Percentiles rank a stretch among this genome's conserved stretches.
phyloP scores from a whole-genome alignment of 805 yeast species.

The Yamadazyma nakazawae region DNA sequence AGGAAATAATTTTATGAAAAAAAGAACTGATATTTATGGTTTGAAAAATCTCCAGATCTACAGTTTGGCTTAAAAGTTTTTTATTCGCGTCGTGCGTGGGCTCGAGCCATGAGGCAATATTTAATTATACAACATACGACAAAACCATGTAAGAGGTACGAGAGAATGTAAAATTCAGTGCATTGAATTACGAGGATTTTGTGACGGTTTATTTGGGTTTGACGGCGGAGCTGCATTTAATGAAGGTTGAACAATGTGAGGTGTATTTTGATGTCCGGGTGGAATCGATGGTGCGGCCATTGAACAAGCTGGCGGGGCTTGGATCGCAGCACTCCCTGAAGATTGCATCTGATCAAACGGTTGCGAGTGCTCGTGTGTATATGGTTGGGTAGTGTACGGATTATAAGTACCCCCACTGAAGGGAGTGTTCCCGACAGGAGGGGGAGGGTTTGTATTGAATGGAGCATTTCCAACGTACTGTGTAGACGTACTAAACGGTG shows the following conservation, averaged over 20 bases:
- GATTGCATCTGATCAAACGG: background rate
- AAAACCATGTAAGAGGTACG: background rate
- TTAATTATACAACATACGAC: background rate
- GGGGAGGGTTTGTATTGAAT: background rate
- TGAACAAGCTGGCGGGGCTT: too few species aligned
- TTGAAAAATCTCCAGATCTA: slow-evolving; percentile 1
- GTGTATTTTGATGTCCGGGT: too few species aligned
- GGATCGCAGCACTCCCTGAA: background rate
- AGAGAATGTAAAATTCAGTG: background rate
- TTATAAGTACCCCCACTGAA: background rate
- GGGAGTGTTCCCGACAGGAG: background rate
- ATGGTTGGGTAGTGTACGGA: background rate
- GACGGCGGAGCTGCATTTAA: too few species aligned
- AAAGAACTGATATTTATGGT: background rate
- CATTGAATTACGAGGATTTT: background rate
- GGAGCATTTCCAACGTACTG: background rate
- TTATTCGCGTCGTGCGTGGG: slow-evolving; percentile 4
- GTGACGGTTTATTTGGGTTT: too few species aligned
- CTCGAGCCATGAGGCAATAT: background rate
- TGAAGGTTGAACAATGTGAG: too few species aligned
- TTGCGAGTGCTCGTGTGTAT: background rate
- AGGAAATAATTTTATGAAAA: too few species aligned
- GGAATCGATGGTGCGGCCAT: too few species aligned
- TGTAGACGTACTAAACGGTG: background rate
- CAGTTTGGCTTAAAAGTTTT: slow-evolving; percentile 5